Percentiles rank a stretch among this genome's conserved stretches.
These are phyloP conservation scores for Dictyostelium citrinum DNA, from an alignment of 78 protist genomes.

Conservation along the genomic window DNA sequence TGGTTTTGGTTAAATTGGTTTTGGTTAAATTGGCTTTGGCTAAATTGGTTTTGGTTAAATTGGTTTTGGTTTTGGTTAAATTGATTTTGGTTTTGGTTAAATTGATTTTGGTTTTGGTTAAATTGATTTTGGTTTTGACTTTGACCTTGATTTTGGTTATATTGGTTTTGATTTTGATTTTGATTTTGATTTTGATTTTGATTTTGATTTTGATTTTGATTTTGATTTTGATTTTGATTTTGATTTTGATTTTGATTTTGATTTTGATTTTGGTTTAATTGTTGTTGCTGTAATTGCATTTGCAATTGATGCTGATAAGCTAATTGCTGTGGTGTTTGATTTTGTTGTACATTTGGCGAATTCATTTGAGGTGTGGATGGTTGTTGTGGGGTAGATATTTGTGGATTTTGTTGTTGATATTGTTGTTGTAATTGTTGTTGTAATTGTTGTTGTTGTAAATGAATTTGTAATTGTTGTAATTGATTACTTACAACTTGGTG, in stretches of 20 bases:
- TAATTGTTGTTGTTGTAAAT: background rate
- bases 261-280: background rate
- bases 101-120: background rate
- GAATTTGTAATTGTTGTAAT: background rate
- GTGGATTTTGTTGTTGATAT: background rate
- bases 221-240: background rate
- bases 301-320: background rate
- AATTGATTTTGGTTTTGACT: background rate
- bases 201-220: background rate
- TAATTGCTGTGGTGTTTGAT: background rate
- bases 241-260: background rate
- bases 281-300: background rate
- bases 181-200: background rate
- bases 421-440: background rate
- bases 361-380: background rate
- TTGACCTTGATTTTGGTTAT: background rate
- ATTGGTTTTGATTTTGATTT: background rate
- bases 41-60: background rate
- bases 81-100: background rate
- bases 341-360: background rate
- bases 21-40: background rate
- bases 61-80: background rate
- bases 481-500: background rate
- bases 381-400: background rate
- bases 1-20: background rate